These are phyloP conservation scores for Plasmodium sp. DNA, from an alignment of 169 alveolate species.

Conservation along the genomic window DNA sequence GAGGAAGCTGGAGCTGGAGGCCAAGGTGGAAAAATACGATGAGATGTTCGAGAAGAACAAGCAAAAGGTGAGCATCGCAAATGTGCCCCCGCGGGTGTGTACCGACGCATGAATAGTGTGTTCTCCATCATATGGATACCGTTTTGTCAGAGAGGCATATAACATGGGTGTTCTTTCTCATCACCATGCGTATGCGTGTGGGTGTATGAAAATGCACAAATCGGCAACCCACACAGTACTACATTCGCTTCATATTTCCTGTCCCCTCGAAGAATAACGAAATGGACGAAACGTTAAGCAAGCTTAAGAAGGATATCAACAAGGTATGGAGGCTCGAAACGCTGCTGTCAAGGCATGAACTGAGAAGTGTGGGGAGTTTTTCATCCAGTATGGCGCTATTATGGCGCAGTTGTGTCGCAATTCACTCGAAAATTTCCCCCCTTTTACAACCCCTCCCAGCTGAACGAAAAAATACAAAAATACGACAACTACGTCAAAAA, in stretches of 20 bases:
- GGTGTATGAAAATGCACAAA: neutral
- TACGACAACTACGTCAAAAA: conserved; percentile 60
- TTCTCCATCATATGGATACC: neutral
- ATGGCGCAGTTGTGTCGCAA: neutral
- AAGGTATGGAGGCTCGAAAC: conserved; percentile 34
- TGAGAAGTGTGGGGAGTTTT: neutral
- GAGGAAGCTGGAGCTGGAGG: conserved; percentile 60
- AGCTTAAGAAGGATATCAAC: conserved; percentile 41
- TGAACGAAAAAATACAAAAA: conserved; percentile 53
- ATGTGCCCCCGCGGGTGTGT: neutral
- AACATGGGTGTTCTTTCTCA: neutral
- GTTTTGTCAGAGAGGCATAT: neutral
- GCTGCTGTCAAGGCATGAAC: neutral
- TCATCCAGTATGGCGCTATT: neutral
- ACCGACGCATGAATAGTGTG: neutral
- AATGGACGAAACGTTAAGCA: conserved; percentile 57
- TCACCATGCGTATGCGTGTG: neutral
- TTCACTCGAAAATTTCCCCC: neutral
- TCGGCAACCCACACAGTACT: neutral
- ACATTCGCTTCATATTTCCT: neutral
- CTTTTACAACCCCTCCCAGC: neutral
- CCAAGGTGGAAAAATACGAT: conserved; percentile 60
- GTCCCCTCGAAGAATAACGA: conserved; percentile 19
- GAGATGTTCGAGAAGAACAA: conserved; percentile 42
- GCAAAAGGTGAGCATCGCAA: conserved; percentile 24